A percentile compares a stretch with the other conserved stretches of the same genome.
Evolutionary conservation across 140 eudicot genomes (phyloP).

Genomic region (Oenanthe javanica): DNA sequence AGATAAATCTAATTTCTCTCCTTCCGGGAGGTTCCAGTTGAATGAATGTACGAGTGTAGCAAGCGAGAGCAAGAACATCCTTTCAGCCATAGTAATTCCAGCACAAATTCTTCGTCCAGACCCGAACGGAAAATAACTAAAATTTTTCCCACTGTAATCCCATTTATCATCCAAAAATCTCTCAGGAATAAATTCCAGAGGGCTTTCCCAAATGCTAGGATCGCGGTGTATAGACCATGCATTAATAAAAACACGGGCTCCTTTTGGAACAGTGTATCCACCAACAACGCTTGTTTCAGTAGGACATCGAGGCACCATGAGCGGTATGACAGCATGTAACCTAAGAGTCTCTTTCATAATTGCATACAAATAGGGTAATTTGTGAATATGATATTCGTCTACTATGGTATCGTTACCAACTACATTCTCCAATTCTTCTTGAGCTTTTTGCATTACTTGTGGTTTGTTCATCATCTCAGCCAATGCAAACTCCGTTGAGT

Average conservation of each 20-base stretch:
- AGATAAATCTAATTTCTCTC: constrained; percentile 24
- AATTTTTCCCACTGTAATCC: constrained; percentile 31
- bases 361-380: constrained; percentile 37
- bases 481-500: constrained; percentile 36
- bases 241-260: constrained; percentile 25
- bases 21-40: constrained; percentile 33
- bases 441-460: constrained; percentile 24
- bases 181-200: constrained; percentile 37
- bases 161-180: constrained; percentile 28
- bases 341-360: constrained; percentile 43
- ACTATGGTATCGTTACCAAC: constrained; percentile 27
- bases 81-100: constrained; percentile 38
- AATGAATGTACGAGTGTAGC: constrained; percentile 43
- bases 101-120: constrained; percentile 41
- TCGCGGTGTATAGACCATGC: constrained; percentile 49
- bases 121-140: constrained; percentile 28
- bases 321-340: constrained; percentile 40
- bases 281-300: constrained; percentile 21
- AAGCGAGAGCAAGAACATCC: constrained; percentile 32
- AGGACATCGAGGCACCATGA: constrained; percentile 35
- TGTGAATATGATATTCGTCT: constrained; percentile 36
- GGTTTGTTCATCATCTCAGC: constrained; percentile 38
- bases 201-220: constrained; percentile 35
- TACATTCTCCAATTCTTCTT: constrained; percentile 29
- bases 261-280: constrained; percentile 46